These are phyloP conservation scores for Pittosporum tobira DNA, from an alignment of 129 eudicot species.

Conservation along the genomic window DNA sequence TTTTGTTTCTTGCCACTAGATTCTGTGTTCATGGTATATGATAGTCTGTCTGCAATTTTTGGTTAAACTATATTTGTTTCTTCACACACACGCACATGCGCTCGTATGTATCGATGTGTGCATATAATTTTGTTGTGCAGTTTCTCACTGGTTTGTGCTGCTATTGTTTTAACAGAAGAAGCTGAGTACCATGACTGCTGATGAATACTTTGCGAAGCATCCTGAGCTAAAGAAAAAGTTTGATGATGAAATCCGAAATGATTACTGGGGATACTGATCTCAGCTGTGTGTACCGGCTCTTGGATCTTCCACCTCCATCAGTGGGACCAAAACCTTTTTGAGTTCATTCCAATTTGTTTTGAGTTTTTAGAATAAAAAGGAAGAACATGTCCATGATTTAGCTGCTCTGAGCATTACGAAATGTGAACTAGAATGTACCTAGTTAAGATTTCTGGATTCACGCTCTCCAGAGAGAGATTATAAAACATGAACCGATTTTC, in stretches of 20 bases:
- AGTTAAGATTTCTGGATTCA: too few relatives aligned
- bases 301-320: conserved; percentile 3
- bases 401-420: too few relatives aligned
- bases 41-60: neutral
- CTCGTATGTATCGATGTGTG: too few relatives aligned
- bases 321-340: conserved; percentile 6
- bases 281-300: neutral
- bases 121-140: neutral
- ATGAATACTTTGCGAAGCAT: conserved; percentile 84
- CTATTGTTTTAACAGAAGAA: conserved; percentile 40
- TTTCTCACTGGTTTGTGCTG: neutral
- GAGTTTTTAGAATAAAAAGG: conserved; percentile 17
- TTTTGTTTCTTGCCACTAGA: too few relatives aligned
- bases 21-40: too few relatives aligned
- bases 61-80: neutral
- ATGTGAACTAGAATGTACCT: too few relatives aligned
- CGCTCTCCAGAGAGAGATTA: too few relatives aligned
- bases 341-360: conserved; percentile 18
- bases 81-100: too few relatives aligned
- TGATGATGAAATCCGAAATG: conserved; percentile 83
- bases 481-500: too few relatives aligned
- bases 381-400: too few relatives aligned
- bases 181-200: conserved; percentile 90
- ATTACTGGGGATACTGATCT: conserved; percentile 77
- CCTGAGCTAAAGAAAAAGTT: conserved; percentile 86